Evolutionary conservation across 1,284 basidiomycete genomes (phyloP), one percentile per base, ranked within the genome.

Genomic region (Amylostereum areolatum): DNA sequence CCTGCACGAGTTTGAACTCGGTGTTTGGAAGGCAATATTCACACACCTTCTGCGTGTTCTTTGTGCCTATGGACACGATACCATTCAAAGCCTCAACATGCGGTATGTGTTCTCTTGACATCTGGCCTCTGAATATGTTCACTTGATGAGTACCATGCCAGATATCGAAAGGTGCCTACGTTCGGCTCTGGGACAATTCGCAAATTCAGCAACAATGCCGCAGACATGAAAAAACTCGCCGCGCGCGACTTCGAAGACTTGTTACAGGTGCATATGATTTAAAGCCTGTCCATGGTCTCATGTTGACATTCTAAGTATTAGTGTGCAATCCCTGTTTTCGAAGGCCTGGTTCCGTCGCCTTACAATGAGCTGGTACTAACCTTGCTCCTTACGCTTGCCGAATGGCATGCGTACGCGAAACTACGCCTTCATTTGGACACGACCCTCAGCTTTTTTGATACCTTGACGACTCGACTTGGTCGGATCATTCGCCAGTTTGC

Each of bases 231-330:
- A 45, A 62, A 65, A 45, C 32, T 68, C 2, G 65, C 64, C 0
- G 66, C 60, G 2, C 45, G 61, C 1, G 59, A 68, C 51, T 70
- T 61, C 44, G 65, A 69, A 45, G 64, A 69, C 47, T 30, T 68
- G 5, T 53, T 69, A 39, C 62, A 67, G 59, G 65, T 64, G 41
- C 33, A 37, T 37, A 42, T 18, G n/a, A n/a, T 18, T 35, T 48
- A 32, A 40, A 57, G 59, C 48, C 49, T 47, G 6, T 5, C 36
- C 12, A 45, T 50, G 6, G 64, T 68, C 40, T 36, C 43, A 5
- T 7, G 31, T 6, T 56, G 10, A 41, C 18, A 7, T 42, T 12
- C 27, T 7, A 7, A 9, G 10, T 10, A 10, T 24, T 24, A 41
- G 39, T 41, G 39, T 24, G 10, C 10, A 11, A 41, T 41, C 24